phyloP scores from a whole-genome alignment of 2,329 filamentous ascomycete species.

The Xylariaceae sp. region DNA sequence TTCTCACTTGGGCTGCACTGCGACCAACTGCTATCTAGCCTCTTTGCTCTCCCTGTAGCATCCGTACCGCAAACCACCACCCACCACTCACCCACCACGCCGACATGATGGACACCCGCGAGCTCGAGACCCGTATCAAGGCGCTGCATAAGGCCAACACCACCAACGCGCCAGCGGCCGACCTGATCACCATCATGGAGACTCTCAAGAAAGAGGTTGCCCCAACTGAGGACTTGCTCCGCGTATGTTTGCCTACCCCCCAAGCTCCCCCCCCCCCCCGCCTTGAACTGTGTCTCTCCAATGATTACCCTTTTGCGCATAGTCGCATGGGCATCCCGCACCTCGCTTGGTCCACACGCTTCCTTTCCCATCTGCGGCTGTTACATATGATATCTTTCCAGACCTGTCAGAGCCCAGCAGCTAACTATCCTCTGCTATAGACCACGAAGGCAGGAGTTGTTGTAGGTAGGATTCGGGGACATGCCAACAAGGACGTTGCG shows the following conservation, averaged over 20 bases:
- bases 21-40: no score
- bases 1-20: no score
- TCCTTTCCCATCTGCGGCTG: no score
- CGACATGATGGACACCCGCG: conserved; percentile 68
- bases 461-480: conserved; percentile 75
- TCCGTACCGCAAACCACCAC: no score
- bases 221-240: conserved; percentile 81
- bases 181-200: conserved; percentile 69
- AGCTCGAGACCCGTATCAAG: conserved; percentile 73
- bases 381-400: no score
- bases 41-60: background rate
- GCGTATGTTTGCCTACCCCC: conserved; percentile 4
- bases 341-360: no score
- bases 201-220: conserved; percentile 75
- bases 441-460: conserved; percentile 87
- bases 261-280: background rate
- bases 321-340: no score
- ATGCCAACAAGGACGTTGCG: conserved; percentile 77
- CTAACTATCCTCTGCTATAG: conserved; percentile 30
- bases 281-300: background rate
- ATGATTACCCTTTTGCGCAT: no score
- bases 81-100: background rate
- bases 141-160: conserved; percentile 74
- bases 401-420: background rate
- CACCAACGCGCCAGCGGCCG: conserved; percentile 68